phyloP scores from a whole-genome alignment of 108 stramenopile species.

The Pseudonitzschia delicatissima region DNA sequence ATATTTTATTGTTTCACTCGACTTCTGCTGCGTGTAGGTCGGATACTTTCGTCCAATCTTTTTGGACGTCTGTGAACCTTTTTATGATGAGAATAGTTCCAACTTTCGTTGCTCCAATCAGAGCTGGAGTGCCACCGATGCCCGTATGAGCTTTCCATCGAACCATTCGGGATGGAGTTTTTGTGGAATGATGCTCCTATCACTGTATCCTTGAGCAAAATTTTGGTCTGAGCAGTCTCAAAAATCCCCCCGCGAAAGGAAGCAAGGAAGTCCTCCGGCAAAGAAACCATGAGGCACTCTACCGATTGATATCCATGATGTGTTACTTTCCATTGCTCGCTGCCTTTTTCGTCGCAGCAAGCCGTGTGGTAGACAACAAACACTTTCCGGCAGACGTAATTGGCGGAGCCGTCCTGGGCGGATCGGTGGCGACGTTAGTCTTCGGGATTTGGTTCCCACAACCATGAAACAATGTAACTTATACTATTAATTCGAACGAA shows the following conservation, averaged over 20 bases:
- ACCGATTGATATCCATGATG: constrained; percentile 17
- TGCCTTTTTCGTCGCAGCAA: constrained; percentile 45
- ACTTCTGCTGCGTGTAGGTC: too few species aligned
- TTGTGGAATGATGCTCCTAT: constrained; percentile 40
- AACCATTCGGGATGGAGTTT: constrained; percentile 51
- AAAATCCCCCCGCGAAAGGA: neutral
- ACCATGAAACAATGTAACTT: too few species aligned
- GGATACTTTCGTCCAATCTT: constrained; percentile 63
- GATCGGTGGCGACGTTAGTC: constrained; percentile 27
- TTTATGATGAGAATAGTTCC: neutral
- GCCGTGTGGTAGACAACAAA: constrained; percentile 53
- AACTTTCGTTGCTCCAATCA: constrained; percentile 12
- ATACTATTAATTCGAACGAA: too few species aligned
- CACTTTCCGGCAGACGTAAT: constrained; percentile 71
- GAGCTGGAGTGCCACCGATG: constrained; percentile 22
- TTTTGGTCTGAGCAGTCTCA: constrained; percentile 10
- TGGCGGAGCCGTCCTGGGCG: constrained; percentile 48
- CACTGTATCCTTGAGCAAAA: constrained; percentile 35
- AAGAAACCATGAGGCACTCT: neutral
- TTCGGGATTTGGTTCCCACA: constrained; percentile 39
- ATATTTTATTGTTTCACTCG: too few species aligned
- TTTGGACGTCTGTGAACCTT: constrained; percentile 44
- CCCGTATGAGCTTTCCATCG: constrained; percentile 45
- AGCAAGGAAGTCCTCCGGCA: neutral
- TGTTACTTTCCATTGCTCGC: constrained; percentile 37